Base-by-base conservation (phyloP, 139 green algal species). In the Tetratostichococcus sp. region DNA sequence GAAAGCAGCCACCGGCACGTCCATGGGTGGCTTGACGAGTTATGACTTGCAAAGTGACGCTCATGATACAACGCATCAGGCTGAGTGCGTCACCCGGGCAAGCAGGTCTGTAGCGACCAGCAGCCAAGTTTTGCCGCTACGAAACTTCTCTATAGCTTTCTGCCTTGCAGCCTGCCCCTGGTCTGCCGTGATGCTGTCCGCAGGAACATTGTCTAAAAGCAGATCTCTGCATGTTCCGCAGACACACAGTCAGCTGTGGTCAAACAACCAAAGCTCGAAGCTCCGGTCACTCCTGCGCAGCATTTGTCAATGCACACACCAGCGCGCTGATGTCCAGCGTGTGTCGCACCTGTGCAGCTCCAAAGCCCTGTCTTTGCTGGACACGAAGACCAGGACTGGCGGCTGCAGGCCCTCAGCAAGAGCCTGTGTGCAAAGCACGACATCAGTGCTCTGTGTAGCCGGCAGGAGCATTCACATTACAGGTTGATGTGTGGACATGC, bases 31-130 rank as follows among this genome's bases (percentile, higher is more conserved):
- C n/a, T n/a, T n/a, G n/a, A n/a, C n/a, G n/a, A n/a, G n/a, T n/a
- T n/a, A n/a, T n/a, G n/a, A n/a, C n/a, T n/a, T 50, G 39, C 39
- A 50, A 6, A 50, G 17, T 28, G 39, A 14, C 39, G 39, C 39
- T 50, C 39, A 50, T 50, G 8, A 50, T 8, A 50, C 39, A 50
- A 50, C 39, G 14, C 39, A 14, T 50, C 22, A 30, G 23, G 78
- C 75, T 34, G 43, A 69, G 17, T 28, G 50, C 14, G 11, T 25
- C 50, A 62, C 50, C 26, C 90, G 77, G 11, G 83, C 93, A 34
- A 99, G 82, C 3, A 99, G 76, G 86, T 99, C 96, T 1, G 96
- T 99, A 67, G 92, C 85, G 26, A 99, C 87, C 35, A 99, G 86
- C 67, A 98, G 77, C 92, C 94, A 98, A 17, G 88, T 94, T 21